These are phyloP conservation scores for Lachnellula willkommii DNA, from an alignment of 2,329 filamentous ascomycete species.

Conservation along the genomic window DNA sequence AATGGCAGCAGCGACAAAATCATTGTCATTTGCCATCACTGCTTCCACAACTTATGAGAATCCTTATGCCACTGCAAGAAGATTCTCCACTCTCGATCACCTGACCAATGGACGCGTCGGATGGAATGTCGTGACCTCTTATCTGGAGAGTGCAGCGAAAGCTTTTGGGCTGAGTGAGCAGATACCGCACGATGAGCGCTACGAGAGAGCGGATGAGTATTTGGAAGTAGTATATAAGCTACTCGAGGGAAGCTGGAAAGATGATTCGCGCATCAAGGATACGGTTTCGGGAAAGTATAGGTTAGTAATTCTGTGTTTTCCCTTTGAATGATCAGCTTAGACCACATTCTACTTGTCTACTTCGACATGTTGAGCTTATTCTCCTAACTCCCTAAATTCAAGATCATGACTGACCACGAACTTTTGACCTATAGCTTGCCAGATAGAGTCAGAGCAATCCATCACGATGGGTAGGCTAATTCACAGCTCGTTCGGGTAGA, in stretches of 20 bases:
- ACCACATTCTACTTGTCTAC: too few relatives aligned
- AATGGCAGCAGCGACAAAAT: constrained; percentile 62
- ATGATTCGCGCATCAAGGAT: constrained; percentile 51
- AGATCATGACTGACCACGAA: too few relatives aligned
- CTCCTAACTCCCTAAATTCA: too few relatives aligned
- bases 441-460: constrained; percentile 40
- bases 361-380: too few relatives aligned
- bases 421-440: too few relatives aligned
- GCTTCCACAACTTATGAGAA: constrained; percentile 63
- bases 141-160: constrained; percentile 57
- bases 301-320: too few relatives aligned
- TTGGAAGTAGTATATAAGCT: constrained; percentile 55
- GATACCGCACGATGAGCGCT: constrained; percentile 58
- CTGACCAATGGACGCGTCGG: constrained; percentile 51
- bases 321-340: too few relatives aligned
- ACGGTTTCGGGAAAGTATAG: not conserved
- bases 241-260: constrained; percentile 59
- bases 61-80: constrained; percentile 60
- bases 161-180: constrained; percentile 55
- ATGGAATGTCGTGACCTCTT: constrained; percentile 56
- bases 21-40: constrained; percentile 60
- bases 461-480: constrained; percentile 50
- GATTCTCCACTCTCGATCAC: constrained; percentile 61
- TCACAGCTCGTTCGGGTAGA: too few relatives aligned
- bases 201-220: constrained; percentile 58